Conservation (phyloP, 371 early-diverging fungal genomes). For the Batkoa obscura region DNA sequence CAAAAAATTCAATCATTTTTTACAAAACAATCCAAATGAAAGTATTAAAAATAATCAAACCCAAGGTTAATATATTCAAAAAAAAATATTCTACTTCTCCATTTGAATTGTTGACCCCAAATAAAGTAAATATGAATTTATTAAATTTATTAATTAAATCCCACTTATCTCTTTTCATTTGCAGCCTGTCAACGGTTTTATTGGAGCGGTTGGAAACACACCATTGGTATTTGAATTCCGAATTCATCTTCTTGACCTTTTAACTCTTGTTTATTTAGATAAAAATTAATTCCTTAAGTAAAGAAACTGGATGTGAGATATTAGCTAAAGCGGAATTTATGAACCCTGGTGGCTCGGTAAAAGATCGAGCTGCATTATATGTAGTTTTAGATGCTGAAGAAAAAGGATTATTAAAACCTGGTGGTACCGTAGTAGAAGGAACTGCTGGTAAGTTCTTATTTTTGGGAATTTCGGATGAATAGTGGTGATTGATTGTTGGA, state of each 20-base stretch:
- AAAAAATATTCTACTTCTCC: too few species aligned
- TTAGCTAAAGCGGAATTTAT: constrained; percentile 91
- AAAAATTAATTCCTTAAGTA: constrained; percentile 47
- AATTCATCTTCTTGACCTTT: not conserved
- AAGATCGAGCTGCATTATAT: constrained; percentile 85
- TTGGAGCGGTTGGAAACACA: constrained; percentile 87
- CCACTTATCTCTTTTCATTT: too few species aligned
- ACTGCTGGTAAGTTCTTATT: constrained; percentile 45
- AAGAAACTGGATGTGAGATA: constrained; percentile 74
- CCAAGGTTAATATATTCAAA: too few species aligned
- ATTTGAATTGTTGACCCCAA: too few species aligned
- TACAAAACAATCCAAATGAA: too few species aligned
- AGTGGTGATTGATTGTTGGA: not conserved
- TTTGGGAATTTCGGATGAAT: not conserved
- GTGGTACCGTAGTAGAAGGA: constrained; percentile 91
- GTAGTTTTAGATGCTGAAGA: constrained; percentile 88
- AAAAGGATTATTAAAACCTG: constrained; percentile 50
- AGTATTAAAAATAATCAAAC: too few species aligned
- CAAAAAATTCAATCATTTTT: too few species aligned
- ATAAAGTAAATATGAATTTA: too few species aligned
- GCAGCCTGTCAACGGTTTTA: constrained; percentile 35
- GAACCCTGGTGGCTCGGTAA: constrained; percentile 96
- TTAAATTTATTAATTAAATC: constrained; percentile 22
- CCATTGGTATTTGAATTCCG: constrained; percentile 44
- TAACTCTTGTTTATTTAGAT: constrained; percentile 21